Conservation (phyloP, 257 asterid species). For the Nicotiana otophora region DNA sequence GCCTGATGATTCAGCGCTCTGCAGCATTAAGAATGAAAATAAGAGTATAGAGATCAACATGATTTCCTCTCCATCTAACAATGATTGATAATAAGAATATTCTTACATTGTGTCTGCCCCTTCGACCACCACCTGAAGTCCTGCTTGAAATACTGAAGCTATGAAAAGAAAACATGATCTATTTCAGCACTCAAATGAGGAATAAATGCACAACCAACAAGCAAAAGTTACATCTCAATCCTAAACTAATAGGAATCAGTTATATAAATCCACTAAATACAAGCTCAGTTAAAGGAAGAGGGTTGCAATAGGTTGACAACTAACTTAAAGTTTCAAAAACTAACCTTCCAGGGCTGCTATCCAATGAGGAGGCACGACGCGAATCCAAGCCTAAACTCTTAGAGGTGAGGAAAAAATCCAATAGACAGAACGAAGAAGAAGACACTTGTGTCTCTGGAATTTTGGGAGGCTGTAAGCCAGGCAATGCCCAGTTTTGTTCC, state of each 20-base stretch:
- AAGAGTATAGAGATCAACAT: slow-evolving; percentile 12
- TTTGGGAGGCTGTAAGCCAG: slow-evolving; percentile 42
- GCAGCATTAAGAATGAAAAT: slow-evolving; percentile 16
- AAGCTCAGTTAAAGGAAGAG: neutral
- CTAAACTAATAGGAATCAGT: neutral
- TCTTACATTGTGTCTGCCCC: slow-evolving; percentile 68
- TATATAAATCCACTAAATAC: neutral
- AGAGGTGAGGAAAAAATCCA: slow-evolving; percentile 57
- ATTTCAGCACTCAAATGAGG: slow-evolving; percentile 14
- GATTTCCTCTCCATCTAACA: neutral
- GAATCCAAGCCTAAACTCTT: slow-evolving; percentile 71
- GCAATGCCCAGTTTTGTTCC: slow-evolving; percentile 45
- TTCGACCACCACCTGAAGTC: slow-evolving; percentile 44
- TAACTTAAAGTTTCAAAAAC: slow-evolving; percentile 1
- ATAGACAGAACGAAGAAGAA: slow-evolving; percentile 63
- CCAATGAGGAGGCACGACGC: slow-evolving; percentile 38
- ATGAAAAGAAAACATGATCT: slow-evolving; percentile 18
- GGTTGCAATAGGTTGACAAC: neutral
- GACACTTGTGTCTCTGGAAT: slow-evolving; percentile 39
- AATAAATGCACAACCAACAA: neutral
- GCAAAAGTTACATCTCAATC: neutral
- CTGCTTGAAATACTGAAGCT: slow-evolving; percentile 44
- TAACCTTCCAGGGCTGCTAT: slow-evolving; percentile 66
- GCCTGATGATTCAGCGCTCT: slow-evolving; percentile 66
- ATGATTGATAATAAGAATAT: neutral